A percentile compares a stretch with the other conserved stretches of the same genome.
Evolutionary conservation across 164 flowering plant species (phyloP).

Genomic region (Stephania japonica): DNA sequence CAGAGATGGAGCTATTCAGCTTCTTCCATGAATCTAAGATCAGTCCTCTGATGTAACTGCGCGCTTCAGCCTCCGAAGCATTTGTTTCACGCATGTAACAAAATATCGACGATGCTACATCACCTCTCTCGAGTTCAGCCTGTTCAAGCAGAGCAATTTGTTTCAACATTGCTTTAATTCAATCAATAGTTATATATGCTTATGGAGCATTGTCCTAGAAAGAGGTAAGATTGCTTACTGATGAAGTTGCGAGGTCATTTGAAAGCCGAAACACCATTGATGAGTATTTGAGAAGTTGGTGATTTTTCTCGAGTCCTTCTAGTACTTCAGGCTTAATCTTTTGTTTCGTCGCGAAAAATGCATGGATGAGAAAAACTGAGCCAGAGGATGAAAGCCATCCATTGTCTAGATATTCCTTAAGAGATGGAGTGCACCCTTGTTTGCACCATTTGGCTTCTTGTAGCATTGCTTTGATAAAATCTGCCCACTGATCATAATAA

Average conservation of each 20-base stretch:
- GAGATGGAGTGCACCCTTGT: conserved; percentile 30
- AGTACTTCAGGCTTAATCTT: conserved; percentile 10
- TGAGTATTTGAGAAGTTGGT: conserved; percentile 11
- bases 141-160: neutral
- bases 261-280: conserved; percentile 30
- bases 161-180: neutral
- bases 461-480: conserved; percentile 36
- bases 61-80: conserved; percentile 8
- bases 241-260: conserved; percentile 31
- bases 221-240: conserved; percentile 11
- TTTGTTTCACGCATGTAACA: conserved; percentile 12
- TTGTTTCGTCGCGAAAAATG: conserved; percentile 17
- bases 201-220: no score
- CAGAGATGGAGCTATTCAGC: conserved; percentile 7
- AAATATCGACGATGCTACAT: conserved; percentile 10
- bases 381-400: conserved; percentile 47
- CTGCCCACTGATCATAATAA: conserved; percentile 39
- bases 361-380: conserved; percentile 24
- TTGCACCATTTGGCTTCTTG: conserved; percentile 52
- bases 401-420: conserved; percentile 41
- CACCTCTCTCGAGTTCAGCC: conserved; percentile 15
- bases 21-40: conserved; percentile 12
- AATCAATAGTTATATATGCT: neutral
- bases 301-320: conserved; percentile 14
- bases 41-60: conserved; percentile 7